Conservation (phyloP, 1,284 basidiomycete species). For the Ganoderma resinaceum region DNA sequence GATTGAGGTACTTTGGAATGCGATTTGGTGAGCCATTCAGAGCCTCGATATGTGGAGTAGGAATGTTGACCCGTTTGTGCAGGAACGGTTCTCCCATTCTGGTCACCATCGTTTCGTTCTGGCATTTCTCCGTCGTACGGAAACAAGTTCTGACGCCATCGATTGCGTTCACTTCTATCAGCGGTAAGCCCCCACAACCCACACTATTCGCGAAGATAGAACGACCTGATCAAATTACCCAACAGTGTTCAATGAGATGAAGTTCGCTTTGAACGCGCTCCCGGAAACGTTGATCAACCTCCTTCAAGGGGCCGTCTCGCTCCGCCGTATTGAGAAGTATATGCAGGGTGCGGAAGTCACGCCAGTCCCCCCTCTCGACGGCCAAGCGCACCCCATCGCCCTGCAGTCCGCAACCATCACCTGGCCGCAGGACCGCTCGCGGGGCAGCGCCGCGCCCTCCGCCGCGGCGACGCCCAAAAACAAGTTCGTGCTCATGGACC, state of each 20-base stretch:
- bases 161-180: conserved; percentile 79
- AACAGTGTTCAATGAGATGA: conserved; percentile 87
- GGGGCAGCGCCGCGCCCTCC: conserved; percentile 52
- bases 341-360: conserved; percentile 76
- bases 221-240: background rate
- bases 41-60: background rate
- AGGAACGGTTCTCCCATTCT: conserved; percentile 80
- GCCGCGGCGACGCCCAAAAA: conserved; percentile 74
- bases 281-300: conserved; percentile 92
- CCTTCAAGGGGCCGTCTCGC: conserved; percentile 85
- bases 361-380: conserved; percentile 61
- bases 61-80: background rate
- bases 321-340: conserved; percentile 92
- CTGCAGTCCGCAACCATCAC: conserved; percentile 88
- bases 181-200: background rate
- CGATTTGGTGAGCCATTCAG: conserved; percentile 65
- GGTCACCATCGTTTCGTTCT: conserved; percentile 81
- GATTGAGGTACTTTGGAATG: conserved; percentile 84
- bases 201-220: background rate
- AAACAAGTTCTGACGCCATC: conserved; percentile 79
- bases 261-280: conserved; percentile 83
- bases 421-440: conserved; percentile 82
- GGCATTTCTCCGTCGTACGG: conserved; percentile 82
- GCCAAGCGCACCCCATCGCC: conserved; percentile 66
- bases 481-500: conserved; percentile 84